Evolutionary conservation across 1,284 basidiomycete species (phyloP).

Genomic region (Ustilago nuda): DNA sequence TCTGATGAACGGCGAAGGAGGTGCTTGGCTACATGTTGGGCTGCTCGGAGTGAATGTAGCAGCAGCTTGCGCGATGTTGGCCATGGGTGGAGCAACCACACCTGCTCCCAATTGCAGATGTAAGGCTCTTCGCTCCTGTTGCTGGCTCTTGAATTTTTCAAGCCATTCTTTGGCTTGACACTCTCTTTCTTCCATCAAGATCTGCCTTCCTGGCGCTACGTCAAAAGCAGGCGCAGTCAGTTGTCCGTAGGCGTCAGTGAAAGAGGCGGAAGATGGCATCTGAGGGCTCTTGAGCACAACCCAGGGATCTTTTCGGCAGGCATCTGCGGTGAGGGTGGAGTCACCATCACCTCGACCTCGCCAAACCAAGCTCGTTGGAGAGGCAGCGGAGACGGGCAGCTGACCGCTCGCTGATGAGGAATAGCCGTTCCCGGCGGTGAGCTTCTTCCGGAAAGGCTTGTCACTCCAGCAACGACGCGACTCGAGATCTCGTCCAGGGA

Average conservation of each 20-base stretch:
- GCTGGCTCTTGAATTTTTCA: conserved; percentile 19
- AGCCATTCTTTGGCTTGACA: conserved; percentile 24
- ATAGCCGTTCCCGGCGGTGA: conserved; percentile 8
- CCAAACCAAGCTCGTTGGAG: conserved; percentile 19
- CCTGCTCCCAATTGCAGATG: conserved; percentile 22
- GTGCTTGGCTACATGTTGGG: conserved; percentile 1
- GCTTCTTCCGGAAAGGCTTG: neutral
- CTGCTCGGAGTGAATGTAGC: conserved; percentile 24
- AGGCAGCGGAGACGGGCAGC: conserved; percentile 33
- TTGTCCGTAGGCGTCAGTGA: conserved; percentile 21
- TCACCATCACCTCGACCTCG: conserved; percentile 38
- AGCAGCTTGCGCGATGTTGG: conserved; percentile 10
- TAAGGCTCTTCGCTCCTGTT: conserved; percentile 9
- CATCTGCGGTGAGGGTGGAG: conserved; percentile 38
- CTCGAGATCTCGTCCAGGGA: conserved; percentile 37
- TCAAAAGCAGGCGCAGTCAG: conserved; percentile 37
- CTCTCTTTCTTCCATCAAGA: conserved; percentile 27
- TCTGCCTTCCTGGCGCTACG: conserved; percentile 34
- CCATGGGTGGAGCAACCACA: conserved; percentile 21
- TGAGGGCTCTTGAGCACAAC: conserved; percentile 26
- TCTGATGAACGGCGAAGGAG: neutral
- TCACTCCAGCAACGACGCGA: conserved; percentile 16
- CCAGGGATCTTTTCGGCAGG: conserved; percentile 18
- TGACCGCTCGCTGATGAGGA: conserved; percentile 23
- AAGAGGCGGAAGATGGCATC: conserved; percentile 11